Conservation (phyloP, 2,329 filamentous ascomycete species). For the Beauveria caledonica region DNA sequence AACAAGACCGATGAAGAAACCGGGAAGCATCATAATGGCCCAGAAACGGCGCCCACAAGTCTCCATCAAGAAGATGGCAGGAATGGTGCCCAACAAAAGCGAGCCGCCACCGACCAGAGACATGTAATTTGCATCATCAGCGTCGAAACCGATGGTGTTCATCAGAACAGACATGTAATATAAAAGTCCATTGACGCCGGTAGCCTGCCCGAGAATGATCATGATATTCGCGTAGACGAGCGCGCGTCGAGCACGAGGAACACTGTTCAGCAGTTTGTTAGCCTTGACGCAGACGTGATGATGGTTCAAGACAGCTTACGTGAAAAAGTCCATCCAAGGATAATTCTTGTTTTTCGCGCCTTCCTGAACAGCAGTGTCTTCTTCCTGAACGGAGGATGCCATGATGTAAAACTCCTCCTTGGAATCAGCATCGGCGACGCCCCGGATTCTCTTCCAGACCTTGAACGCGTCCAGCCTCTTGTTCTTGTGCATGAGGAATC, state of each 20-base stretch:
- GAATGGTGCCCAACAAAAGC: conserved; percentile 59
- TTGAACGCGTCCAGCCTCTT: conserved; percentile 37
- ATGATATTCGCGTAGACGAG: conserved; percentile 62
- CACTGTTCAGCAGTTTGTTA: conserved; percentile 18
- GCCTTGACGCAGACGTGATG: background rate
- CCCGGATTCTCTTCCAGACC: conserved; percentile 67
- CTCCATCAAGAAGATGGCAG: conserved; percentile 64
- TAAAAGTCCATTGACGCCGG: conserved; percentile 61
- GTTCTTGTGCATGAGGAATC: conserved; percentile 63
- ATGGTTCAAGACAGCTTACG: conserved; percentile 22
- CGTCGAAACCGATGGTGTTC: conserved; percentile 57
- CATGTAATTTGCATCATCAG: conserved; percentile 61
- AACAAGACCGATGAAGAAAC: conserved; percentile 62
- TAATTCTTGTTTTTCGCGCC: conserved; percentile 46
- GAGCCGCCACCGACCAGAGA: conserved; percentile 63
- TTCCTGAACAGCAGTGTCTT: conserved; percentile 45
- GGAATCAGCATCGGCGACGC: conserved; percentile 45
- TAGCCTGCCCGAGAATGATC: conserved; percentile 63
- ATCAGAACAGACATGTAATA: conserved; percentile 67
- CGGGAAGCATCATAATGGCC: conserved; percentile 63
- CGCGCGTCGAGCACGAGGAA: conserved; percentile 57
- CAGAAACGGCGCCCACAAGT: conserved; percentile 65
- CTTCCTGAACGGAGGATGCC: conserved; percentile 52
- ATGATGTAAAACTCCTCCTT: conserved; percentile 66
- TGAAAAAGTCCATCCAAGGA: conserved; percentile 68